phyloP scores from a whole-genome alignment of 2,329 filamentous ascomycete species.

The Malbranchea zuffiana region DNA sequence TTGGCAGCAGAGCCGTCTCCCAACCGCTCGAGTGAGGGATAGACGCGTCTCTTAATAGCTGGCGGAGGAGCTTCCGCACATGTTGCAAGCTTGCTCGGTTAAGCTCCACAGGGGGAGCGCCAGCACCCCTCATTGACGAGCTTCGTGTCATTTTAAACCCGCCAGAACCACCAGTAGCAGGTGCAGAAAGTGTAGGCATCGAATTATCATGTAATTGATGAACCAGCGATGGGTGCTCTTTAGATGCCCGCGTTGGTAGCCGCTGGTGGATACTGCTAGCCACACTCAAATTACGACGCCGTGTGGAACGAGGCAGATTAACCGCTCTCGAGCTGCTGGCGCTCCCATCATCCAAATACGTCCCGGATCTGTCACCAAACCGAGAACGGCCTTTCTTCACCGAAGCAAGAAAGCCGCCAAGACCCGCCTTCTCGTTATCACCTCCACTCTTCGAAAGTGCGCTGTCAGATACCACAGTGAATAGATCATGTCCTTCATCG shows the following conservation, averaged over 20 bases:
- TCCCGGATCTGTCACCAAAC: slow-evolving; percentile 62
- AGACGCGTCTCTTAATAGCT: slow-evolving; percentile 66
- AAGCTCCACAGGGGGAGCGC: slow-evolving; percentile 66
- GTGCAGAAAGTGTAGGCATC: slow-evolving; percentile 34
- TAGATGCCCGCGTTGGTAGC: slow-evolving; percentile 58
- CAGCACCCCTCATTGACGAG: slow-evolving; percentile 67
- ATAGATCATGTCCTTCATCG: slow-evolving; percentile 81
- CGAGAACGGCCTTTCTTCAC: slow-evolving; percentile 65
- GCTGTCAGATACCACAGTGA: slow-evolving; percentile 59
- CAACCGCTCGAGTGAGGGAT: slow-evolving; percentile 66
- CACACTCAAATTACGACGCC: slow-evolving; percentile 73
- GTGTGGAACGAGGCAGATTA: slow-evolving; percentile 51
- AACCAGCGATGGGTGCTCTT: slow-evolving; percentile 40
- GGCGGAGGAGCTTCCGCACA: slow-evolving; percentile 71
- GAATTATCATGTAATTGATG: slow-evolving; percentile 24
- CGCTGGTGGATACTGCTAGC: slow-evolving; percentile 63
- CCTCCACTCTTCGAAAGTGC: slow-evolving; percentile 50
- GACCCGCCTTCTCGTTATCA: slow-evolving; percentile 63
- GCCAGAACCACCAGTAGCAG: slow-evolving; percentile 31
- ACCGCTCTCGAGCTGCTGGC: slow-evolving; percentile 50
- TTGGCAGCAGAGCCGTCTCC: slow-evolving; percentile 83
- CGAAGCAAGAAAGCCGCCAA: slow-evolving; percentile 60
- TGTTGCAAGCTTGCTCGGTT: slow-evolving; percentile 82
- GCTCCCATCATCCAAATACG: slow-evolving; percentile 54
- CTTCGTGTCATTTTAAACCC: slow-evolving; percentile 56